Base-by-base conservation (phyloP, 2,329 filamentous ascomycete species). In the Calonectria hongkongensis region DNA sequence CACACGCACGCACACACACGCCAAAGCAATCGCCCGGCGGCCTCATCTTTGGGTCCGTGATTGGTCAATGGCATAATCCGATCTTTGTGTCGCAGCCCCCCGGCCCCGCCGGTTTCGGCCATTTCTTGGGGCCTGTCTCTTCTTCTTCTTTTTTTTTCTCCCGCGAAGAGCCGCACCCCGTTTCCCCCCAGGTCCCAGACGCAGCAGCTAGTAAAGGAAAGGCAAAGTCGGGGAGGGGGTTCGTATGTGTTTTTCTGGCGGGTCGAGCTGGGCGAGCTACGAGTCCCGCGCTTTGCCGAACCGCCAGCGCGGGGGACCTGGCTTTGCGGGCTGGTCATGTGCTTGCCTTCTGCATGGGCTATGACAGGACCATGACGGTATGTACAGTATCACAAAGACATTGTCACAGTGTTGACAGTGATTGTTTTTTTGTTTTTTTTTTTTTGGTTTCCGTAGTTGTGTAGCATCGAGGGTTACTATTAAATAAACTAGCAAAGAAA, bases 141-240 rank as follows among this genome's bases (percentile, higher is more conserved):
- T 45, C 60, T 66, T 13, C 13, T 7, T 64, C 60, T 56, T 73
- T 68, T 73, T 68, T 73, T 66, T 74, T 72, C 68, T 76, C 73
- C 78, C 78, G 78, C 68, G 72, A 74, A 80, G 78, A 79, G 78
- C 78, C 78, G 78, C 78, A 79, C 74, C 63, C 71, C 54, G n/a
- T 58, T 21, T 21, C 21, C 21, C 51, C 25, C n/a, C 54, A 33
- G 41, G n/a, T 28, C n/a, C 33, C 39, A 18, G 54, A 58, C 28
- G 54, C n/a, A 48, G 45, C 45, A 36, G 18, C 54, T 58, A 60
- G 54, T 60, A 18, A 60, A 9, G 18, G 54, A 60, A 60, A 41
- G 54, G 54, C 21, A 60, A 60, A 60, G 54, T 60, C 54, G 10
- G 36, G 54, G 45, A 21, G 21, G 45, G 18, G 54, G 54, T 54